phyloP scores from a whole-genome alignment of 768 basidiomycete species.

The Saitozyma podzolica region DNA sequence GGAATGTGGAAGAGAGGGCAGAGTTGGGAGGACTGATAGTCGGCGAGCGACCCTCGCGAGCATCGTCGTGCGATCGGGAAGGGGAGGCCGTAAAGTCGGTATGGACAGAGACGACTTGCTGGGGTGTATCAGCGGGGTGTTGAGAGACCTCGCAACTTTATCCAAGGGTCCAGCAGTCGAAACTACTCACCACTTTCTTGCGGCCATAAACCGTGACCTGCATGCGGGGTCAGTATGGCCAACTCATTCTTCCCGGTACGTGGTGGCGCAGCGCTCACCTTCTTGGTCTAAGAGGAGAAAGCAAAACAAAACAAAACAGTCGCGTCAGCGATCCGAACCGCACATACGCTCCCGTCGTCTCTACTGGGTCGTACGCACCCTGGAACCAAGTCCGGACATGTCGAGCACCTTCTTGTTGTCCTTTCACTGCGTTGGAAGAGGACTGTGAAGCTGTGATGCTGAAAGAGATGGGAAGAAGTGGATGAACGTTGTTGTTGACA shows the following conservation, averaged over 20 bases:
- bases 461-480: no score
- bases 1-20: conserved; percentile 2
- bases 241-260: background rate
- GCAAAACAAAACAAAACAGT: conserved; percentile 22
- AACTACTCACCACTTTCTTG: conserved; percentile 39
- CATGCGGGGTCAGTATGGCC: background rate
- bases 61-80: no score
- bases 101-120: conserved; percentile 47
- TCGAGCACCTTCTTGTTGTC: background rate
- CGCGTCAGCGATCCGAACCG: conserved; percentile 22
- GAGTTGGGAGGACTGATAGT: background rate
- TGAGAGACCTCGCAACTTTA: no score
- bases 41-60: no score
- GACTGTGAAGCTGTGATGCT: background rate
- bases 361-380: conserved; percentile 16
- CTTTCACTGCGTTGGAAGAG: no score
- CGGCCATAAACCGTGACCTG: conserved; percentile 46
- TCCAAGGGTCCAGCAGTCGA: no score
- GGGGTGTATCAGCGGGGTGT: no score
- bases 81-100: conserved; percentile 16
- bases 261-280: conserved; percentile 20
- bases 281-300: conserved; percentile 33
- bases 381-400: conserved; percentile 31
- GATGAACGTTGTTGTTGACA: background rate
- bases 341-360: no score